Conservation (phyloP, 2,329 filamentous ascomycete species). For the Microdochium trichocladiopsis region DNA sequence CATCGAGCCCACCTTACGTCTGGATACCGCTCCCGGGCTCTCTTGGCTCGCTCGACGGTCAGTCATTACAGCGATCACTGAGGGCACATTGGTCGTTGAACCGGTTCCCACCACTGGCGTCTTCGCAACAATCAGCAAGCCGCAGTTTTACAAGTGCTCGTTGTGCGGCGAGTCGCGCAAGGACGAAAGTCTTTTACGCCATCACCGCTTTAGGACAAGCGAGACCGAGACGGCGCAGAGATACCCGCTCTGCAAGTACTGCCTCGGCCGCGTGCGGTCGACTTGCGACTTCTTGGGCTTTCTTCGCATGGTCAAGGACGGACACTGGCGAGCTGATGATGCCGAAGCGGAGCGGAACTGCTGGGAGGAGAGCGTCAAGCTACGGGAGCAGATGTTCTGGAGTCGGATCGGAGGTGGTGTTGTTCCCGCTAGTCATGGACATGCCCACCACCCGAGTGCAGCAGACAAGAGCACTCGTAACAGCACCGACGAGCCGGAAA, state of each 20-base stretch:
- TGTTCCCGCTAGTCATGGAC: constrained; percentile 49
- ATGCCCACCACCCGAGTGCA: constrained; percentile 9
- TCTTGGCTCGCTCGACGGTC: constrained; percentile 89
- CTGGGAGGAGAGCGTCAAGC: constrained; percentile 88
- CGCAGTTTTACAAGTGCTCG: constrained; percentile 64
- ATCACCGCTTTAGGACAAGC: constrained; percentile 81
- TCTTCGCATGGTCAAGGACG: constrained; percentile 83
- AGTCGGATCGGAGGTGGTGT: constrained; percentile 86
- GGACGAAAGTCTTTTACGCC: constrained; percentile 64
- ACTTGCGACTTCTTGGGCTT: constrained; percentile 93
- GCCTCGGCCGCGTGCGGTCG: constrained; percentile 73
- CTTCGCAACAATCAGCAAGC: constrained; percentile 39
- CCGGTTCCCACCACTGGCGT: constrained; percentile 61
- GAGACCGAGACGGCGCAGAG: constrained; percentile 82
- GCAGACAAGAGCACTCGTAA: constrained; percentile 23
- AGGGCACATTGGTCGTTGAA: constrained; percentile 83
- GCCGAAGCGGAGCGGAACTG: constrained; percentile 78
- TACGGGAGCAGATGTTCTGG: constrained; percentile 98
- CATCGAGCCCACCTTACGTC: constrained; percentile 84
- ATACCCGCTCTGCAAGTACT: constrained; percentile 87
- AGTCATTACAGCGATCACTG: constrained; percentile 74
- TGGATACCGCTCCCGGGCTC: constrained; percentile 83
- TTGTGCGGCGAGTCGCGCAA: constrained; percentile 81
- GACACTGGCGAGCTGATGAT: constrained; percentile 80
- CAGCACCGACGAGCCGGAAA: constrained; percentile 27